A percentile compares a stretch with the other conserved stretches of the same genome.
phyloP scores from a whole-genome alignment of 1,284 basidiomycete genomes.

The Vanrija pseudolonga region DNA sequence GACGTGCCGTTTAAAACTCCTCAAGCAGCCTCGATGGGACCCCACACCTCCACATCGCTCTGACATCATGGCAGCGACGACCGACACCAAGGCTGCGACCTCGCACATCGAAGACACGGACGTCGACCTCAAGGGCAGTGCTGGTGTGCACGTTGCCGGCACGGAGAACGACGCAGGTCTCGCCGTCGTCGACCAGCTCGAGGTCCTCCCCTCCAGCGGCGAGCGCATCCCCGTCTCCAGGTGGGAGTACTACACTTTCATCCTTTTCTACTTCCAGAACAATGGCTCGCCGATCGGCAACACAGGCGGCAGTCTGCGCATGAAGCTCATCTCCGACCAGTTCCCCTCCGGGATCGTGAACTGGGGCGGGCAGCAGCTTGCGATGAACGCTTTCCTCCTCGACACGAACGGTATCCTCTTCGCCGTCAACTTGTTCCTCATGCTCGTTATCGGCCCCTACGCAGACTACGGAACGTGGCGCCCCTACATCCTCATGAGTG shows the following conservation, averaged over 20 bases:
- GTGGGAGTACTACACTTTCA: slow-evolving; percentile 6
- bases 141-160: too few relatives aligned
- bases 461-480: slow-evolving; percentile 23
- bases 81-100: too few relatives aligned
- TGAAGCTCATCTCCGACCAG: background rate
- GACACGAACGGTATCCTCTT: slow-evolving; percentile 18
- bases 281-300: background rate
- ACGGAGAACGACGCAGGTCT: background rate
- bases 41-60: too few relatives aligned
- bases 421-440: slow-evolving; percentile 12
- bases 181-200: slow-evolving; percentile 6
- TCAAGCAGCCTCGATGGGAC: too few relatives aligned
- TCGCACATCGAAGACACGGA: too few relatives aligned
- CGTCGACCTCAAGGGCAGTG: too few relatives aligned
- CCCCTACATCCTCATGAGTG: slow-evolving; percentile 17
- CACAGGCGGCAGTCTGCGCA: background rate
- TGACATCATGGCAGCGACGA: too few relatives aligned
- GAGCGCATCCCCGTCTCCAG: slow-evolving; percentile 3
- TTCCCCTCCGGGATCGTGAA: slow-evolving; percentile 3
- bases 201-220: slow-evolving; percentile 4
- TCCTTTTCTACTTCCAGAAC: slow-evolving; percentile 1
- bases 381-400: slow-evolving; percentile 17
- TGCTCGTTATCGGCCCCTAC: slow-evolving; percentile 15
- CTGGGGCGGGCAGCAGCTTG: background rate
- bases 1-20: too few relatives aligned